A percentile compares a stretch with the other conserved stretches of the same genome.
Conservation (phyloP, 1,284 basidiomycete species). For the Lignosus rhinocerotis region DNA sequence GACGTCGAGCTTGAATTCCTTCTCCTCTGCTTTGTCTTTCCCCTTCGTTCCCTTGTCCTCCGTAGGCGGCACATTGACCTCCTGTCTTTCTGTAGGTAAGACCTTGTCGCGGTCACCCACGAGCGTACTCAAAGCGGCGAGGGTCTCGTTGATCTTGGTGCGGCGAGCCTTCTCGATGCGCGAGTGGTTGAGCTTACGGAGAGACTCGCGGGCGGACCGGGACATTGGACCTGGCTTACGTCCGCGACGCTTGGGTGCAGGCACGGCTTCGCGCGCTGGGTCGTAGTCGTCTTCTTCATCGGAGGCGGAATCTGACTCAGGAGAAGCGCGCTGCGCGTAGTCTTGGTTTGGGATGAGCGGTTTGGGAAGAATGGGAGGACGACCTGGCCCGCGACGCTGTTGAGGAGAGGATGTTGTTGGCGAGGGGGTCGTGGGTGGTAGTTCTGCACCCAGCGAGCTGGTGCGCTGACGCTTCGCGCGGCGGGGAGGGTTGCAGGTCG, state of each 20-base stretch:
- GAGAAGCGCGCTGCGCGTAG: conserved; percentile 28
- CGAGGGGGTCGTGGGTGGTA: conserved; percentile 10
- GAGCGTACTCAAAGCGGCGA: conserved; percentile 63
- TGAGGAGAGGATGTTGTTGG: conserved; percentile 15
- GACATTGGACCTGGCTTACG: conserved; percentile 70
- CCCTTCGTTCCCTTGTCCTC: conserved; percentile 46
- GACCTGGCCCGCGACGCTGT: conserved; percentile 14
- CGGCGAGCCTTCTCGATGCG: conserved; percentile 82
- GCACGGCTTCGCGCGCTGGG: conserved; percentile 20
- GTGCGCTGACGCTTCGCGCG: conserved; percentile 50
- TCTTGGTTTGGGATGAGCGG: conserved; percentile 24
- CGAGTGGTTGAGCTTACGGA: conserved; percentile 80
- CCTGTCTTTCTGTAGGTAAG: conserved; percentile 31
- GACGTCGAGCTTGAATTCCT: conserved; percentile 82
- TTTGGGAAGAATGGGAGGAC: conserved; percentile 30
- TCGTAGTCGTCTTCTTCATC: conserved; percentile 35
- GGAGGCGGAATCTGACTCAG: conserved; percentile 24
- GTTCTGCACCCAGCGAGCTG: conserved; percentile 8
- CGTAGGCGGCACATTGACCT: conserved; percentile 26
- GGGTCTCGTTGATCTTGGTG: conserved; percentile 82
- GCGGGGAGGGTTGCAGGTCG: conserved; percentile 57
- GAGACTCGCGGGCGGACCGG: conserved; percentile 70
- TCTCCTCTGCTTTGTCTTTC: conserved; percentile 54
- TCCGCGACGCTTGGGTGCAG: conserved; percentile 53
- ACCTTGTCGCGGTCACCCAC: conserved; percentile 45